These are phyloP conservation scores for Blastobotrys buckinghamii DNA, from an alignment of 1,139 yeast genomes.

Conservation along the genomic window DNA sequence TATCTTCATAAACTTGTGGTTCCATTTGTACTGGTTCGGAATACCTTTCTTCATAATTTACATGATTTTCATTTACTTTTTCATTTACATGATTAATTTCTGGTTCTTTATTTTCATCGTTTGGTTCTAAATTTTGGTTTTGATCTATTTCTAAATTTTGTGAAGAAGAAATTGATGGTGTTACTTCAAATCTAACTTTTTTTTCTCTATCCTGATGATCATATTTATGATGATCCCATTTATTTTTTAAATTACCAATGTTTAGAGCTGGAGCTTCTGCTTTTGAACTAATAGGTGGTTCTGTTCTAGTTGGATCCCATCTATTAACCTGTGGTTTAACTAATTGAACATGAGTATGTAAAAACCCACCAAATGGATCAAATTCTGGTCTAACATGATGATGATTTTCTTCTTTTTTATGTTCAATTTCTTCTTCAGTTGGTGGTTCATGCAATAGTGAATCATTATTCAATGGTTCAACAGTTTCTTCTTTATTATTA, in stretches of 20 bases:
- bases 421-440: neutral
- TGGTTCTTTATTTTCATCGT: neutral
- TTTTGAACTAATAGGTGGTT: slow-evolving; percentile 37
- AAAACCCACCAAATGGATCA: slow-evolving; percentile 16
- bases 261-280: slow-evolving; percentile 38
- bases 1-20: neutral
- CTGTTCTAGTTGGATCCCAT: slow-evolving; percentile 41
- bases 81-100: neutral
- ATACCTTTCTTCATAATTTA: neutral
- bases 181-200: slow-evolving; percentile 2
- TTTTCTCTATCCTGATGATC: slow-evolving; percentile 3
- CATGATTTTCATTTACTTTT: neutral
- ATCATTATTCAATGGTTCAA: neutral
- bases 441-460: neutral
- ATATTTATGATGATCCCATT: slow-evolving; percentile 32
- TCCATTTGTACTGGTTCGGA: neutral
- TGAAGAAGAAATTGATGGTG: slow-evolving; percentile 4
- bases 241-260: slow-evolving; percentile 22
- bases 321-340: slow-evolving; percentile 29
- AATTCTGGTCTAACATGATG: slow-evolving; percentile 17
- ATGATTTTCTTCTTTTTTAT: neutral
- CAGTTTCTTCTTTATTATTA: neutral
- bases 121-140: too few relatives aligned
- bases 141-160: too few relatives aligned
- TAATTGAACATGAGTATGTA: slow-evolving; percentile 14